Evolutionary conservation across 2,329 filamentous ascomycete species (phyloP).

Genomic region (Neobulgaria alba): DNA sequence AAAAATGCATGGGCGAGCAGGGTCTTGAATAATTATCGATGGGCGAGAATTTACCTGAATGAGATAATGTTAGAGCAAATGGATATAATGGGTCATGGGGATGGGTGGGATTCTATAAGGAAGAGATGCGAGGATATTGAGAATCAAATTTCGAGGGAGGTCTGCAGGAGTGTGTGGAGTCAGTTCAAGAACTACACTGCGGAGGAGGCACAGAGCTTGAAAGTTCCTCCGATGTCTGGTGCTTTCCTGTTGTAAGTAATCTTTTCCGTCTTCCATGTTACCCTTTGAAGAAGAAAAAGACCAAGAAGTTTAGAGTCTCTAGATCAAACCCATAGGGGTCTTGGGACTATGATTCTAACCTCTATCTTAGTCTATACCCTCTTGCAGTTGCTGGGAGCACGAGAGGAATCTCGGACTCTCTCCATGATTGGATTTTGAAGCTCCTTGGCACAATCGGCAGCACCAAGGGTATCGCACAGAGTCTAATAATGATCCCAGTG

Average conservation of each 20-base stretch:
- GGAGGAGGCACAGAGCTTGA: not conserved
- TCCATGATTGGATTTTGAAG: conserved; percentile 15
- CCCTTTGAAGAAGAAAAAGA: too few species aligned
- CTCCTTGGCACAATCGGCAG: conserved; percentile 18
- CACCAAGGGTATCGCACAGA: conserved; percentile 16
- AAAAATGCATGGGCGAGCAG: conserved; percentile 19
- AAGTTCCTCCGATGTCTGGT: conserved; percentile 10
- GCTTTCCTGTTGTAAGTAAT: not conserved
- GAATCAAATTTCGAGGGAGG: conserved; percentile 15
- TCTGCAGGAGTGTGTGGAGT: conserved; percentile 17
- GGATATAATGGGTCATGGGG: not conserved
- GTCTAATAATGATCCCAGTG: conserved; percentile 9
- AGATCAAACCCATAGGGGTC: not conserved
- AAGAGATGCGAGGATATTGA: conserved; percentile 11
- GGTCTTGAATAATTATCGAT: conserved; percentile 21
- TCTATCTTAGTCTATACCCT: conserved; percentile 14
- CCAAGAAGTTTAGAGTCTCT: too few species aligned
- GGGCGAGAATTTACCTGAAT: conserved; percentile 19
- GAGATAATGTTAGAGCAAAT: conserved; percentile 12
- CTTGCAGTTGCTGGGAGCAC: conserved; percentile 17
- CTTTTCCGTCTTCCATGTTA: too few species aligned
- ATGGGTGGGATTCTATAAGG: conserved; percentile 6
- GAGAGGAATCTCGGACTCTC: conserved; percentile 14
- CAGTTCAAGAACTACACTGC: conserved; percentile 8
- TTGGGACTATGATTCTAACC: not conserved